Evolutionary conservation across 441 rosid genomes (phyloP), one percentile per base, ranked within the genome.

Genomic region (Aquilaria agallochum): DNA sequence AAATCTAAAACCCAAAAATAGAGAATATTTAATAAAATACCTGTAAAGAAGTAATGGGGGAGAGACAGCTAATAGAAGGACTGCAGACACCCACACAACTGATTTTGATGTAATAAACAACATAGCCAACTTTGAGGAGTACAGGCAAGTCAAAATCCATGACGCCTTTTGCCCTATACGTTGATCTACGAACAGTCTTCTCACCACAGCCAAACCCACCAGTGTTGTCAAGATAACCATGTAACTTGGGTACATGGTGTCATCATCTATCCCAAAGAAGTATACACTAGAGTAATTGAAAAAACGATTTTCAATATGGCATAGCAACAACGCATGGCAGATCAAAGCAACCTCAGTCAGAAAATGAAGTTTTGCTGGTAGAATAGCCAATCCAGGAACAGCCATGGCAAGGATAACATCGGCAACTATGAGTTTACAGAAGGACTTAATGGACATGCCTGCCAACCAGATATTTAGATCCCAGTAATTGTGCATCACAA

Each of bases 401-500:
- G 78, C 78, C 85, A 95, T 80, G 74, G 96, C 93, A 56, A 95
- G 80, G 68, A 92, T 69, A 65, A 83, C 86, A 81, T 83, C 87
- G 33, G 89, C 90, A 60, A 95, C 86, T 53, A 92, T 78, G 61
- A 92, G 84, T 77, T 92, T 92, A 77, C 99, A 92, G 70, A 95
- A 92, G 51, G 90, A 81, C 72, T 83, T 95, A 48, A 95, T 74
- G 50, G 97, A 82, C 99, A 95, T 92, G 80, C 98, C 98, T 31
- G 96, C 96, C 85, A 95, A 55, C 99, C 99, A 92, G 66, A 95
- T 89, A 76, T 89, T 95, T 64, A 95, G 83, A 74, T 89, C 96
- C 99, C 99, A 95, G 84, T 84, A 95, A 74, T 92, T 95, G 63
- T 87, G 97, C 76, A 89, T 60, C 68, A 92, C 88, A 76, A 95